A percentile compares a stretch with the other conserved stretches of the same genome.
Evolutionary conservation across 1,284 basidiomycete genomes (phyloP).

Genomic region (Cutaneotrichosporon daszewskae): DNA sequence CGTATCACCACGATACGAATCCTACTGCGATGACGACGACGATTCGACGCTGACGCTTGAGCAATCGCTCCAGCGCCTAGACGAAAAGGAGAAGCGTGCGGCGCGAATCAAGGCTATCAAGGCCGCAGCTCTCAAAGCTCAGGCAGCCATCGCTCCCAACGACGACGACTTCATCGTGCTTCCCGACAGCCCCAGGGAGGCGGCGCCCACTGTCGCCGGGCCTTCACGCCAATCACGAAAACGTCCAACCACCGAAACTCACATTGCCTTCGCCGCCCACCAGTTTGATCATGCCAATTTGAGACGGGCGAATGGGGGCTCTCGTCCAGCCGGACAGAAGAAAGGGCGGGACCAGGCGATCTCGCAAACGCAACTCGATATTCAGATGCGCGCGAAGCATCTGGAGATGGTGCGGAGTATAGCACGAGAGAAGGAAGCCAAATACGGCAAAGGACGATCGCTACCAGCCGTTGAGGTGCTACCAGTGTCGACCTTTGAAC

Average conservation of each 20-base stretch:
- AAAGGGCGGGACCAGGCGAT: slow-evolving; percentile 22
- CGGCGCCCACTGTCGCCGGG: no score
- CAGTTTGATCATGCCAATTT: slow-evolving; percentile 24
- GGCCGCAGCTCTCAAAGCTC: slow-evolving; percentile 4
- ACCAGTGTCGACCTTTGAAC: no score
- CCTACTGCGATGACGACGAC: no score
- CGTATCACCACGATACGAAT: no score
- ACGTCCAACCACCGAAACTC: slow-evolving; percentile 27
- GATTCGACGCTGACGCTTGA: no score
- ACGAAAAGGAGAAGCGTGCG: no score
- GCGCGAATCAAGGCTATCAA: no score
- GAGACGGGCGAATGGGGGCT: slow-evolving; percentile 22
- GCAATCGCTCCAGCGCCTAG: no score
- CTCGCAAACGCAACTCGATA: slow-evolving; percentile 15
- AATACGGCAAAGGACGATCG: slow-evolving; percentile 18
- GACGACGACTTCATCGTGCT: not conserved
- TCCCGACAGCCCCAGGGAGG: not conserved
- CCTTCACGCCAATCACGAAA: no score
- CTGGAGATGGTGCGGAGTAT: slow-evolving; percentile 2
- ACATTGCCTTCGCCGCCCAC: slow-evolving; percentile 27
- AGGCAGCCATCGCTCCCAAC: not conserved
- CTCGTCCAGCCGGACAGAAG: slow-evolving; percentile 30
- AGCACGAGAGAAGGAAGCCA: slow-evolving; percentile 22
- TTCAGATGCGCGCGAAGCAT: slow-evolving; percentile 4
- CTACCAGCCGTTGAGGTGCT: slow-evolving; percentile 21